Evolutionary conservation across 306 rosid genomes (phyloP).

Genomic region (Lathyrus sativus): DNA sequence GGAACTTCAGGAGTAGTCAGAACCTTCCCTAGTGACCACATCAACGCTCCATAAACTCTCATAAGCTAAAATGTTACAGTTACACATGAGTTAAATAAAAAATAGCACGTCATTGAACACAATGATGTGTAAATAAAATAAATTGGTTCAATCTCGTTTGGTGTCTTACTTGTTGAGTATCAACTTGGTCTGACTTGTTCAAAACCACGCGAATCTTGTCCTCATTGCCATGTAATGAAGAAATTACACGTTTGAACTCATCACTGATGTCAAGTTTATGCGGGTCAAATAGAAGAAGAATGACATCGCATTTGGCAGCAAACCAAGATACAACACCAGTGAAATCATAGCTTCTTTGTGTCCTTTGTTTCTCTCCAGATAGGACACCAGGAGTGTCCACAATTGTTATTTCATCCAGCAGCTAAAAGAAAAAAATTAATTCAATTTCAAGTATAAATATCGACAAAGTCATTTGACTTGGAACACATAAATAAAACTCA

Average conservation of each 20-base stretch:
- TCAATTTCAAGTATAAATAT: conserved; percentile 17
- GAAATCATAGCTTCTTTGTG: conserved; percentile 91
- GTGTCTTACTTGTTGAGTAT: conserved; percentile 83
- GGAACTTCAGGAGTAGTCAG: conserved; percentile 84
- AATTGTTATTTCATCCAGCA: conserved; percentile 76
- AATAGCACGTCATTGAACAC: not conserved
- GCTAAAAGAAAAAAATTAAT: conserved; percentile 43
- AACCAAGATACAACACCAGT: conserved; percentile 98
- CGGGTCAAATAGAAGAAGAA: conserved; percentile 90
- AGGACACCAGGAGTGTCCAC: conserved; percentile 98
- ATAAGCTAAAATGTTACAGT: conserved; percentile 58
- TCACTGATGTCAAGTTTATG: conserved; percentile 95
- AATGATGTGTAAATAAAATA: not conserved
- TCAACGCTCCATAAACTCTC: conserved; percentile 98
- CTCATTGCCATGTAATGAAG: conserved; percentile 81
- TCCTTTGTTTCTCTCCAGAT: conserved; percentile 97
- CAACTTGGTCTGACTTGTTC: conserved; percentile 95
- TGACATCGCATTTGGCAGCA: conserved; percentile 94
- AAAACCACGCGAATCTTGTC: conserved; percentile 96
- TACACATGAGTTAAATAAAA: not conserved
- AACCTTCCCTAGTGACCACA: conserved; percentile 97
- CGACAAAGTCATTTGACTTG: conserved; percentile 4
- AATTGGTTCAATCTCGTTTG: not conserved
- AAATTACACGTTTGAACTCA: conserved; percentile 85
- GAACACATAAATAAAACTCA: conserved; percentile 52